These are phyloP conservation scores for Funneliformis caledonium DNA, from an alignment of 371 early-diverging fungal species.

Conservation along the genomic window DNA sequence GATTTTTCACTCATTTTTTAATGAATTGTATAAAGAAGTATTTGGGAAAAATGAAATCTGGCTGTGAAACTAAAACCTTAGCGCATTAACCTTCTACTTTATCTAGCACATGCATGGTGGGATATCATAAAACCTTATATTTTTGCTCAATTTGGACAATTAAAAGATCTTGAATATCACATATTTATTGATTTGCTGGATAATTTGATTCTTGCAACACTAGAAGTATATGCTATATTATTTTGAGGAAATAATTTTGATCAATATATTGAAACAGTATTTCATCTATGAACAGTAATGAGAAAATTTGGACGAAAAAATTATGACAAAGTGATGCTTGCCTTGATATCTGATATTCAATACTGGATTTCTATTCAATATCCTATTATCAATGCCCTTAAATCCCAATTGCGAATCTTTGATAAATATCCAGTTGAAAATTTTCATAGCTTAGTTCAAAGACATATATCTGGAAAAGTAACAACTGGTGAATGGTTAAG, in stretches of 20 bases:
- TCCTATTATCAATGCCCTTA: constrained; percentile 14
- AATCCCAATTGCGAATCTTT: not conserved
- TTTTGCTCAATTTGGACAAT: not conserved
- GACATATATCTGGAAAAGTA: not conserved
- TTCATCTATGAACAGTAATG: not conserved
- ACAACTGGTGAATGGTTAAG: not conserved
- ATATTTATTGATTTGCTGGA: constrained; percentile 2
- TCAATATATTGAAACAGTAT: constrained; percentile 2
- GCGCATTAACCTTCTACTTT: not conserved
- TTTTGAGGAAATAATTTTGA: not conserved
- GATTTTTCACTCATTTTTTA: not conserved
- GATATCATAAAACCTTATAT: not conserved
- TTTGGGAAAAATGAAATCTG: not conserved
- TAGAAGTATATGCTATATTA: constrained; percentile 12
- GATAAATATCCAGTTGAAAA: constrained; percentile 27
- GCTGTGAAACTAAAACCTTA: not conserved
- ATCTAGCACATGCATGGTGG: not conserved
- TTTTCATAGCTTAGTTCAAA: not conserved
- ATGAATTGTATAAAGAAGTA: not conserved
- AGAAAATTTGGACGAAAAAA: constrained; percentile 1
- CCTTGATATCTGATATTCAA: not conserved
- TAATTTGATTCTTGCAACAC: not conserved
- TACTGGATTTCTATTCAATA: not conserved
- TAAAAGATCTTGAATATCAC: not conserved
- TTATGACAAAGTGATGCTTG: constrained; percentile 18